phyloP scores from a whole-genome alignment of 257 asterid genomes.

The Gardenia jasminoides region DNA sequence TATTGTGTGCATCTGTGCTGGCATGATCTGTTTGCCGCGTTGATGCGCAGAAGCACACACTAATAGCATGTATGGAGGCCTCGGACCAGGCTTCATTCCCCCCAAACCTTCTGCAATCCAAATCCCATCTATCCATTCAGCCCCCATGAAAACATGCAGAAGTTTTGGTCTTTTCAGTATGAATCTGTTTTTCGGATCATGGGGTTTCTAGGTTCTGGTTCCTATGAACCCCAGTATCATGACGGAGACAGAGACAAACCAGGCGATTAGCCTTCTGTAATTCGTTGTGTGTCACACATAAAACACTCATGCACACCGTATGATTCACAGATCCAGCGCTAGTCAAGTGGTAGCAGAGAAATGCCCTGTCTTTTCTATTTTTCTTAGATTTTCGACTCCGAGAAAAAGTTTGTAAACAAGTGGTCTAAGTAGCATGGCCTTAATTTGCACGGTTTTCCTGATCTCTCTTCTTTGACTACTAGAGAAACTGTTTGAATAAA shows the following conservation, averaged over 20 bases:
- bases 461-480: neutral
- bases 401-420: neutral
- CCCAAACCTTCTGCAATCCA: conserved; percentile 21
- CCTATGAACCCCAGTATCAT: neutral
- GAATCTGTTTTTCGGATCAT: neutral
- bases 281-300: neutral
- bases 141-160: neutral
- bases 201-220: conserved; percentile 4
- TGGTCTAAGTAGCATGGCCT: neutral
- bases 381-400: neutral
- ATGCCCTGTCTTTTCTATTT: neutral
- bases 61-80: conserved; percentile 31
- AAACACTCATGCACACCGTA: neutral
- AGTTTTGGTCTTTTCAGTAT: neutral
- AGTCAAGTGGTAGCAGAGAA: neutral
- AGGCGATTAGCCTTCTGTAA: neutral
- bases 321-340: too few relatives aligned
- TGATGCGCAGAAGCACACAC: neutral
- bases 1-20: neutral
- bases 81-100: conserved; percentile 67
- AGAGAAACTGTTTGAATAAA: neutral
- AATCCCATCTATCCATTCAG: neutral
- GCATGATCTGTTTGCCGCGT: neutral
- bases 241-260: neutral
- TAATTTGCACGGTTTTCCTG: neutral